phyloP scores from a whole-genome alignment of 2,329 filamentous ascomycete genomes.

The Fusarium domesticum region DNA sequence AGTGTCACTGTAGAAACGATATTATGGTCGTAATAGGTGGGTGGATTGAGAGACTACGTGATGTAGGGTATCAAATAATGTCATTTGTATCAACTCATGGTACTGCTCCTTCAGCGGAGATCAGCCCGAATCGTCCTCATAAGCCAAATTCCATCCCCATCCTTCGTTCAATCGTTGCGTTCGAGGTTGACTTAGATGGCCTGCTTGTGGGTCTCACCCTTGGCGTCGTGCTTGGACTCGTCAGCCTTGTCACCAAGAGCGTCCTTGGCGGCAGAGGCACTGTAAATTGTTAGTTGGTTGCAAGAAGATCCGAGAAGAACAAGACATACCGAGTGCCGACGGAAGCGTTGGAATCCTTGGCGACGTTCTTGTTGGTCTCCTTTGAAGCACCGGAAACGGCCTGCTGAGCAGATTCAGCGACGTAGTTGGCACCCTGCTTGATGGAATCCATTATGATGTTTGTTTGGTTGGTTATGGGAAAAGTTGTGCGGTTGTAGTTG shows the following conservation, averaged over 20 bases:
- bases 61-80: too few relatives aligned
- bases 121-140: neutral
- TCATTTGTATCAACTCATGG: too few relatives aligned
- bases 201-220: conserved; percentile 43
- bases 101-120: too few relatives aligned
- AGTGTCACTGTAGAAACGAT: too few relatives aligned
- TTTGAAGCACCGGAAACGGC: conserved; percentile 56
- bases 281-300: conserved; percentile 23
- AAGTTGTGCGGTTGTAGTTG: conserved; percentile 3
- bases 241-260: conserved; percentile 46
- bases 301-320: neutral
- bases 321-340: conserved; percentile 50
- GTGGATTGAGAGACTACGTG: too few relatives aligned
- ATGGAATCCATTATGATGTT: conserved; percentile 49
- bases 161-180: neutral
- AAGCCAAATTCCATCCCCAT: neutral
- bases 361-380: conserved; percentile 67
- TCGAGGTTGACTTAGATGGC: conserved; percentile 31
- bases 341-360: conserved; percentile 57
- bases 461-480: conserved; percentile 11
- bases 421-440: conserved; percentile 65
- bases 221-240: conserved; percentile 40
- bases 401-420: conserved; percentile 60
- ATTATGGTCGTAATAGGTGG: too few relatives aligned
- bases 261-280: conserved; percentile 48